A percentile compares a stretch with the other conserved stretches of the same genome.
These are phyloP conservation scores for Aspergillus ochraceus DNA, from an alignment of 2,329 filamentous ascomycete species.

Conservation along the genomic window DNA sequence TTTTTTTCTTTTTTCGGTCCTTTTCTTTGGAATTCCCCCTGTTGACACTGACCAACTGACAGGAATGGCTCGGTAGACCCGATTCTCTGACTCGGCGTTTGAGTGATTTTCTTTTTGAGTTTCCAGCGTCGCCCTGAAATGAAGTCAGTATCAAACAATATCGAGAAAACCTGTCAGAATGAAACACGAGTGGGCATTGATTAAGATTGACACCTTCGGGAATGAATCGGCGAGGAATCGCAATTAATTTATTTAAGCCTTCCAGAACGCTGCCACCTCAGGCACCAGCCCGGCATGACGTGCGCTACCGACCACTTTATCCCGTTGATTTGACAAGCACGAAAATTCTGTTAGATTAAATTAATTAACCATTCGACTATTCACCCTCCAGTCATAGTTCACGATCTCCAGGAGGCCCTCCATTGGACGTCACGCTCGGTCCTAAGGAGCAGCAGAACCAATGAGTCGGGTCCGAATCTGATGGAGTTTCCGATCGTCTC, in stretches of 20 bases:
- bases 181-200: neutral
- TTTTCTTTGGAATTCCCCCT: neutral
- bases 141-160: neutral
- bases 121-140: neutral
- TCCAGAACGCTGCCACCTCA: neutral
- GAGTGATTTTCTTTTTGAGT: neutral
- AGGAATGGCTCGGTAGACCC: neutral
- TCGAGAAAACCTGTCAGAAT: neutral
- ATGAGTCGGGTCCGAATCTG: conserved; percentile 12
- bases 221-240: neutral
- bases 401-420: neutral
- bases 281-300: too few species aligned
- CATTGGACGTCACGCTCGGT: conserved; percentile 1
- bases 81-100: neutral
- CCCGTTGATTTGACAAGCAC: too few species aligned
- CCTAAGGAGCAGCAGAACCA: conserved; percentile 7
- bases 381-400: neutral
- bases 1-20: neutral
- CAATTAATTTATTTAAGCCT: conserved; percentile 1
- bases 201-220: neutral
- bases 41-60: neutral
- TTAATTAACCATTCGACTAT: neutral
- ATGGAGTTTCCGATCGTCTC: conserved; percentile 19
- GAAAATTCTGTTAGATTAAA: too few species aligned
- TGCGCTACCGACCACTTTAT: too few species aligned